Base-by-base conservation (phyloP, 306 rosid species). In the Medicago arabica region DNA sequence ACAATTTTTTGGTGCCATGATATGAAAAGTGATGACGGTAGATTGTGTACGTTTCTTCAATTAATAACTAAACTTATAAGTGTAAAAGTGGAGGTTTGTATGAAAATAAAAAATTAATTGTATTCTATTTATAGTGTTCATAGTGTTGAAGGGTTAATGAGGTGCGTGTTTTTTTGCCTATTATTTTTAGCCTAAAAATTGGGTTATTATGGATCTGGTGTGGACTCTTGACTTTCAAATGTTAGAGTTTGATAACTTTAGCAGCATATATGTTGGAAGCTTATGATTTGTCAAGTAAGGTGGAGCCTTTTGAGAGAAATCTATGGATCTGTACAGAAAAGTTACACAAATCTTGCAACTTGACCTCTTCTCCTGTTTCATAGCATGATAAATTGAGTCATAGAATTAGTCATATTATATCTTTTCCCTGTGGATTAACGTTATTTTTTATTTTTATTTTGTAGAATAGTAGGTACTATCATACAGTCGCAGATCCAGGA, bases 1-100 rank as follows among this genome's bases (percentile, higher is more conserved):
- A 11, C 76, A 59, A 11, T 41, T 65, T 85, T 78, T 89, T 19
- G 90, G 77, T 76, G 84, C 87, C 92, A 87, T 89, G 60, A 13
- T 50, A 14, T 21, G 7, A 21, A 53, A 49, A 43, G 13, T 9
- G 3, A 9, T 43, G 9, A 10, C 9, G 10, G 13, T 41, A 41
- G 13, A 13, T 41, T 41, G 3, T 38, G 41, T 38, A 38, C 8
- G 41, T 38, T 38, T 38, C 41, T 38, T 38, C 41, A 7, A 7
- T 5, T 5, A 38, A 38, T 38, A 1, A 38, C 3, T 8, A 38
- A 25, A 25, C 3, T 3, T 38, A 3, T 25, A 1, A 3, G 14
- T 43, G 49, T 43, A 43, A 43, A 38, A 5, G 41, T 38, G 7
- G 49, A 43, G 10, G 5, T 25, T 25, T 25, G 28, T 25, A 5